Evolutionary conservation across 441 rosid genomes (phyloP), one percentile per base, ranked within the genome.

Genomic region (Pelargonium fulgidum): DNA sequence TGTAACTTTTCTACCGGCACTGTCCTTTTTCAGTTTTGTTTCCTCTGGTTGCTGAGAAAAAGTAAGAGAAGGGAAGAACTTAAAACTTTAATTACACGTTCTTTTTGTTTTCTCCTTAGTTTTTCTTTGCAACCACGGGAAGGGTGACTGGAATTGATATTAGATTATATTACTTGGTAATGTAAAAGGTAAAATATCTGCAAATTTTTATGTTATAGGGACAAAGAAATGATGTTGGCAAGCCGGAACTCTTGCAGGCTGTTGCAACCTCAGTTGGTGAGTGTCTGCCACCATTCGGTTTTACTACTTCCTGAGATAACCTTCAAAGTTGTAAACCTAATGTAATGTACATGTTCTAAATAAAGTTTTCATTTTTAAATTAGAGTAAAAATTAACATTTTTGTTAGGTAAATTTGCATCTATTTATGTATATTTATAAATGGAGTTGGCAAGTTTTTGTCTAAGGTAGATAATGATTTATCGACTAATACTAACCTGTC

Each of bases 181-280:
- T 72, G 58, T 68, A 59, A 22, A 19, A 22, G 24, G 64, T 59
- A 59, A 59, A 20, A 22, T 22, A 11, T 59, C 64, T 59, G 33
- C 26, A 3, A 59, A 59, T 59, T 8, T 59, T 36, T 22, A 20
- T 64, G 69, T 19, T 75, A 39, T 74, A 87, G 96, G 80, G 75
- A 54, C 70, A 41, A 76, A 75, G 61, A 71, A 78, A 76, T 69
- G 64, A 73, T 22, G 76, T 62, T 11, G 68, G 54, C 14, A 75
- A 80, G 17, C n/a, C 42, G 47, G 74, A 75, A 64, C 74, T 72
- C 45, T 76, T 59, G 67, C 79, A 82, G 73, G 71, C 82, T 69
- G 64, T 85, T 66, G 62, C 85, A 6, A 82, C 88, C 12, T 64
- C 79, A 11, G 64, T 52, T 6, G 90, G 90, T 87, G 77, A 70